A percentile compares a stretch with the other conserved stretches of the same genome.
Conservation (phyloP, 192 early-diverging fungal genomes). For the Phycomyces nitens region DNA sequence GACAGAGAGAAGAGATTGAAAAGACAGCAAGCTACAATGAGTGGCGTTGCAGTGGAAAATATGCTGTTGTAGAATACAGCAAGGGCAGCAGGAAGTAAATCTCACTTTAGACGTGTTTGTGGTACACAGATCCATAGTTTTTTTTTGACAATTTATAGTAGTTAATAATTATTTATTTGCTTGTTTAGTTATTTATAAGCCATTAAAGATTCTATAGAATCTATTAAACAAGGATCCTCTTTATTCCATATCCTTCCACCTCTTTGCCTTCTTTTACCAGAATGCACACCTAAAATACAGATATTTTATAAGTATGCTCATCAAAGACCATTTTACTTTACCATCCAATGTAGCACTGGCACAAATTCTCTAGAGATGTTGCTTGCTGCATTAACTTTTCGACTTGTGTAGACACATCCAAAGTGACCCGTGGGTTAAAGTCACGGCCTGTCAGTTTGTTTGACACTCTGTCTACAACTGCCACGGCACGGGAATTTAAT, state of each 20-base stretch:
- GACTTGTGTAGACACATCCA: slow-evolving; percentile 85
- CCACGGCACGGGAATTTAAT: slow-evolving; percentile 74
- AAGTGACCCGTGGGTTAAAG: slow-evolving; percentile 73
- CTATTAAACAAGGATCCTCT: too few relatives aligned
- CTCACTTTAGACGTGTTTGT: not conserved
- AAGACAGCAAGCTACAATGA: slow-evolving; percentile 36
- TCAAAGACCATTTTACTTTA: slow-evolving; percentile 20
- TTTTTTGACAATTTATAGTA: too few relatives aligned
- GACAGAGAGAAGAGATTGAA: slow-evolving; percentile 53
- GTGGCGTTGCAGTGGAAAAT: slow-evolving; percentile 72
- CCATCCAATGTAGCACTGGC: slow-evolving; percentile 72
- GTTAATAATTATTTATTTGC: too few relatives aligned
- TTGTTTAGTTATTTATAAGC: too few relatives aligned
- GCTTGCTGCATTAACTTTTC: slow-evolving; percentile 87
- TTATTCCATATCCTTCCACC: too few relatives aligned
- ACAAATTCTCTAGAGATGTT: slow-evolving; percentile 85
- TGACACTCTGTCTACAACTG: slow-evolving; percentile 83
- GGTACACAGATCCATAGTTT: not conserved
- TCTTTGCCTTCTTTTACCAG: slow-evolving; percentile 6
- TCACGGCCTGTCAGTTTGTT: slow-evolving; percentile 95
- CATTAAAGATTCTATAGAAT: too few relatives aligned
- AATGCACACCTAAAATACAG: slow-evolving; percentile 14
- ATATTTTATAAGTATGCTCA: not conserved
- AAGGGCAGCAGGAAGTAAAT: slow-evolving; percentile 1
- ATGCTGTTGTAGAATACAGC: slow-evolving; percentile 58